Evolutionary conservation across 192 early-diverging fungal species (phyloP).

Genomic region (Backusella mclennaniae): DNA sequence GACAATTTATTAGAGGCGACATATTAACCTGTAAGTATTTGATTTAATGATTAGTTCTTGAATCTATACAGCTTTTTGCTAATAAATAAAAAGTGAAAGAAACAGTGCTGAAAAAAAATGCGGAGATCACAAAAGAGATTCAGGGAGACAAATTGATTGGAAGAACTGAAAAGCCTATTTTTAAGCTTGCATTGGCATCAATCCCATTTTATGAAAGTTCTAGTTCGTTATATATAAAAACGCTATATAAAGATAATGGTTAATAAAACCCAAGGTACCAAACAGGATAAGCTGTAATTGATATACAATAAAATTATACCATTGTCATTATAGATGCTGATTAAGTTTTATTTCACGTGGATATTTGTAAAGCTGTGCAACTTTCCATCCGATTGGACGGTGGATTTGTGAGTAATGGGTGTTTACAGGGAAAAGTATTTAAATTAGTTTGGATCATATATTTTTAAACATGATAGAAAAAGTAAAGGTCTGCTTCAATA

Average conservation of each 20-base stretch:
- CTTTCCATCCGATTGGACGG: neutral
- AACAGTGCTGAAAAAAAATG: neutral
- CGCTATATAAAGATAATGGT: neutral
- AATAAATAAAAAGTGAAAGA: neutral
- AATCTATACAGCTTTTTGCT: neutral
- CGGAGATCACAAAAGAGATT: neutral
- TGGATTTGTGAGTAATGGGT: neutral
- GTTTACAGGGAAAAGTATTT: neutral
- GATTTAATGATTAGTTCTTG: neutral
- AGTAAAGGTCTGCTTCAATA: neutral
- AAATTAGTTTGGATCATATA: neutral
- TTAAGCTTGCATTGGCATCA: neutral
- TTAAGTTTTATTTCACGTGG: constrained; percentile 1
- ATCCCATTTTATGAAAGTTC: neutral
- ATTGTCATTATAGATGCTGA: neutral
- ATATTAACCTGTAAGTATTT: neutral
- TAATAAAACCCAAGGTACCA: neutral
- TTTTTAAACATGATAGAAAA: neutral
- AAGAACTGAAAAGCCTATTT: neutral
- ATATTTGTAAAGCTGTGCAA: constrained; percentile 3
- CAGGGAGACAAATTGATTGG: neutral
- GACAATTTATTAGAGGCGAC: neutral
- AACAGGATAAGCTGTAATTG: neutral
- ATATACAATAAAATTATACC: neutral
- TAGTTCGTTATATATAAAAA: neutral